Base-by-base conservation (phyloP, 1,284 basidiomycete genomes). In the Apiotrichum porosum region DNA sequence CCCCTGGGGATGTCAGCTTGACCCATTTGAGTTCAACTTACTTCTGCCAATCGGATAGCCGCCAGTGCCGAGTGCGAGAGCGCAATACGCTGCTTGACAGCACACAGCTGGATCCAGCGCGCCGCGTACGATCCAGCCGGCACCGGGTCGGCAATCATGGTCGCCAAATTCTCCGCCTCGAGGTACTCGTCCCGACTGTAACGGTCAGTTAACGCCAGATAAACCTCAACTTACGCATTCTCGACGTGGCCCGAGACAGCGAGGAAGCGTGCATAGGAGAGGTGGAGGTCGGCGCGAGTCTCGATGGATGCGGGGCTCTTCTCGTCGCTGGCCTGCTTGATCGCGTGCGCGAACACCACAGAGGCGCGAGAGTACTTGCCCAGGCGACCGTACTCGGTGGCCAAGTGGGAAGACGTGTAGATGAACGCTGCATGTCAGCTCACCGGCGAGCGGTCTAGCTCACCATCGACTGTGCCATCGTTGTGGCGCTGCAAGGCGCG, bases 341-440 rank as follows among this genome's bases (percentile, higher is more conserved):
- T 58, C 26, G 75, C 76, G 42, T 80, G 81, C 9, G 73, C 75
- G 58, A 88, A 85, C 14, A 90, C 78, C 1, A 72, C 67, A 0
- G 74, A 75, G 0, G 88, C 88, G 34, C 84, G 80, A 38, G 79
- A 79, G 1, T 76, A 71, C 68, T 85, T 88, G 3, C 91, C 90
- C 1, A 94, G 77, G 37, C 79, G 80, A 31, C 83, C 74, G 61
- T 90, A 89, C 61, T 90, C 85, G 38, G 81, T 77, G 0, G 85
- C 89, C 2, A 93, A 78, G 26, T 83, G 80, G 2, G 83, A 74
- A 1, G 85, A 88, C 1, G 81, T 74, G 1, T 73, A 69, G 9
- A 88, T 75, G 59, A 83, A 87, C 6, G 76, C 89, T 89, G 38
- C 4, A 8, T 15, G 40, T 51, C 12, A 51, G 44, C 33, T 31